A percentile compares a stretch with the other conserved stretches of the same genome.
phyloP scores from a whole-genome alignment of 768 basidiomycete species.

The Trichaptum fuscoviolaceum region DNA sequence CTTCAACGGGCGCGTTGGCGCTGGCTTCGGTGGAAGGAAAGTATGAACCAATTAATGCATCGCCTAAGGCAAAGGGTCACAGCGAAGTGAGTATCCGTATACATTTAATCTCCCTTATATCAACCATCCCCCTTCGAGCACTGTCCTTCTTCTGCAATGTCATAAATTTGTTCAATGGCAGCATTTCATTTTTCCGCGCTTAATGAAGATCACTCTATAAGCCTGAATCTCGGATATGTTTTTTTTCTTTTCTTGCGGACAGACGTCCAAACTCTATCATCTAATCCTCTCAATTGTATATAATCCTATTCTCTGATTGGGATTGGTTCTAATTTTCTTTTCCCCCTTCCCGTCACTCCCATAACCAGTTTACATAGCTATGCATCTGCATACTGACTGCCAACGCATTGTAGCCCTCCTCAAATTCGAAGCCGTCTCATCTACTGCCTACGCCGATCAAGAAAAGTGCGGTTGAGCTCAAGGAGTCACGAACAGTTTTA shows the following conservation, averaged over 20 bases:
- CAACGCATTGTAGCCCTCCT: neutral
- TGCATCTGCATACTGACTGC: conserved; percentile 2
- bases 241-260: neutral
- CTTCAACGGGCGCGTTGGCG: conserved; percentile 69
- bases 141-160: neutral
- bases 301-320: neutral
- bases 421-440: neutral
- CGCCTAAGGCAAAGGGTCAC: conserved; percentile 43
- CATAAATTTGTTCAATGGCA: too few species aligned
- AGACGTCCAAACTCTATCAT: neutral
- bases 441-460: neutral
- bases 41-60: conserved; percentile 76
- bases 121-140: conserved; percentile 4
- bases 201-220: too few species aligned
- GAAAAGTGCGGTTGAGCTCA: neutral
- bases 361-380: neutral
- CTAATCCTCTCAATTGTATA: neutral
- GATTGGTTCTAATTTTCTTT: neutral
- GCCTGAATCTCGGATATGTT: too few species aligned
- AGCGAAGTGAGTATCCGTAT: conserved; percentile 37
- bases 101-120: conserved; percentile 4
- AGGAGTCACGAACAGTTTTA: conserved; percentile 30
- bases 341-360: too few species aligned
- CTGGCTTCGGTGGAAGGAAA: conserved; percentile 55
- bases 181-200: too few species aligned